These are phyloP conservation scores for Coprinellus aureogranulatus DNA, from an alignment of 768 basidiomycete species.

Conservation along the genomic window DNA sequence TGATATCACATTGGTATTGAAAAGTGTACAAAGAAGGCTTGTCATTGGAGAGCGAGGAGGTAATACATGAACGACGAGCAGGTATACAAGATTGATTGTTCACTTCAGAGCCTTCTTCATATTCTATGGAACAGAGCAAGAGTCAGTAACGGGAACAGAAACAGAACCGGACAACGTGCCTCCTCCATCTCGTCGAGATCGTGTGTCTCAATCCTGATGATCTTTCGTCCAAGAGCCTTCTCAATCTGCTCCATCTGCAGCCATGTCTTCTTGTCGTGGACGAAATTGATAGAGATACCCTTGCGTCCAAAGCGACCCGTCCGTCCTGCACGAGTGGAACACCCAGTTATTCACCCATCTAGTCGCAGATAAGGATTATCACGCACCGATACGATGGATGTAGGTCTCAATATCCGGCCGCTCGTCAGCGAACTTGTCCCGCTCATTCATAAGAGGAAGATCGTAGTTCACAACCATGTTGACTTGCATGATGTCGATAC, in stretches of 20 bases:
- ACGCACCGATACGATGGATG: conserved; percentile 91
- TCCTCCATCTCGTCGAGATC: conserved; percentile 94
- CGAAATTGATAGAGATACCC: conserved; percentile 97
- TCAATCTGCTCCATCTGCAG: conserved; percentile 86
- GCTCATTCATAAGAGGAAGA: conserved; percentile 81
- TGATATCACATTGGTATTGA: too few relatives aligned
- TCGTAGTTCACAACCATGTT: conserved; percentile 99
- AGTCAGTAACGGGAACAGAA: conserved; percentile 2
- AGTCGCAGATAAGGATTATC: too few relatives aligned
- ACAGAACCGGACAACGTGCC: conserved; percentile 42
- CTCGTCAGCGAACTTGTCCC: conserved; percentile 40
- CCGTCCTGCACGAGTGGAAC: conserved; percentile 56
- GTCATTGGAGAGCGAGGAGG: too few relatives aligned
- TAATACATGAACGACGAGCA: too few relatives aligned
- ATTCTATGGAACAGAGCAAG: conserved; percentile 42
- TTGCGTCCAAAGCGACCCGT: conserved; percentile 97
- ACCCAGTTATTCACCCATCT: background rate
- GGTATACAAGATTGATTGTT: background rate
- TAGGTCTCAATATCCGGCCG: conserved; percentile 94
- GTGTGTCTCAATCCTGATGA: conserved; percentile 82
- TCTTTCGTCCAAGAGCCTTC: conserved; percentile 69
- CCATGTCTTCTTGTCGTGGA: conserved; percentile 87
- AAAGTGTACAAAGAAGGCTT: too few relatives aligned
- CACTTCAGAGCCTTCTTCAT: conserved; percentile 82
- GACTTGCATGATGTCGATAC: conserved; percentile 97